Evolutionary conservation across 1,139 yeast species (phyloP), one percentile per base, ranked within the genome.

Genomic region (Arxiozyma bovina): DNA sequence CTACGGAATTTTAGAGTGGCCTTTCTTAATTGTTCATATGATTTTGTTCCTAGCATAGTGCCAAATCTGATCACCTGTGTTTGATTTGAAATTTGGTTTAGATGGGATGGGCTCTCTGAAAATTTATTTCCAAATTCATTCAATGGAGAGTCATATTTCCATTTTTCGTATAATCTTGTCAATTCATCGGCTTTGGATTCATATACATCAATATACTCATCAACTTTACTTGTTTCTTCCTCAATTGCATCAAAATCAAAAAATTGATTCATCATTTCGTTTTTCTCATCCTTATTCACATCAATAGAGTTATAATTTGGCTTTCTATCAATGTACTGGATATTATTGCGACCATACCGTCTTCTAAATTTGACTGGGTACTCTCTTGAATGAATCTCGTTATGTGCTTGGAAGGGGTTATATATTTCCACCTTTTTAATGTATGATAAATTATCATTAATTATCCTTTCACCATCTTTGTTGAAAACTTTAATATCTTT

Each of bases 11-110:
- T 67, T 66, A 68, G 65, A 62, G 70, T 77, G 25, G 69, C 75
- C 60, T 72, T 79, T 67, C 71, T 75, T 67, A 73, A 78, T 69
- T 70, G 84, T 71, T 86, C 97, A 66, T 87, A 87, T 0, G 96
- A 85, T 69, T 91, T 91, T 5, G 94, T 83, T 50, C 90, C 75
- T 47, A 91, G 72, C 96, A 90, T 89, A 4, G 96, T 83, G 7
- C 97, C 96, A 70, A 91, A 90, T 58, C 97, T 76, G 42, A 91
- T 87, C 0, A 87, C 83, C 70, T 90, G 97, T 0, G 97, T 90
- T 54, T 85, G 94, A 55, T 85, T 87, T 22, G 91, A 82, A 51
- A 90, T 88, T 59, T 87, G 86, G 65, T 90, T 91, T 63, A 90
- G 76, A 55, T 81, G 77, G 0, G 91, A 78, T 1, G 87, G 87